A percentile compares a stretch with the other conserved stretches of the same genome.
phyloP scores from a whole-genome alignment of 176 grass and related monocot genomes.

The Tillandsia fasciculata region DNA sequence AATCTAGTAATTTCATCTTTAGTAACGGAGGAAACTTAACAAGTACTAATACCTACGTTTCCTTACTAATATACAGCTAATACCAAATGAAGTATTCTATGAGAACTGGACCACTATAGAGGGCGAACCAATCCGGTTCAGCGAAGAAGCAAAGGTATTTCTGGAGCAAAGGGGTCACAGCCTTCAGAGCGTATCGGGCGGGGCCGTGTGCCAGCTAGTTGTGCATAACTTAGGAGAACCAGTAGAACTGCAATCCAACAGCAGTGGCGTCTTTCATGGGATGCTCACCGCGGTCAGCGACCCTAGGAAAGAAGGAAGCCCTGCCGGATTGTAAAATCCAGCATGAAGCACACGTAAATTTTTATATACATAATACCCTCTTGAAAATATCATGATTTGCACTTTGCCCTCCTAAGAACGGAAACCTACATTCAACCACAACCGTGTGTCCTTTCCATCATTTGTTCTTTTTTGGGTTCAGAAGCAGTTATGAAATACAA shows the following conservation, averaged over 20 bases:
- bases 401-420: too few relatives aligned
- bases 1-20: conserved; percentile 2
- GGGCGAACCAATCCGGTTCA: conserved; percentile 50
- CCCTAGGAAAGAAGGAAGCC: conserved; percentile 67
- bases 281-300: conserved; percentile 84
- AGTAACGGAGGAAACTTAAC: neutral
- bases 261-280: conserved; percentile 28
- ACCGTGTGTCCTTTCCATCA: too few relatives aligned
- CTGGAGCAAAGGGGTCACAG: conserved; percentile 43
- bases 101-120: conserved; percentile 51
- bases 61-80: conserved; percentile 25
- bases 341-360: neutral
- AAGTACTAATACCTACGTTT: neutral
- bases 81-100: conserved; percentile 65
- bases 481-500: too few relatives aligned
- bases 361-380: too few relatives aligned
- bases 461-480: too few relatives aligned
- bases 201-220: conserved; percentile 66
- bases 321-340: conserved; percentile 45
- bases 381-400: too few relatives aligned
- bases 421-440: too few relatives aligned
- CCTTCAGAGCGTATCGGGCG: conserved; percentile 4
- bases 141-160: conserved; percentile 28
- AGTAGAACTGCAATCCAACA: neutral
- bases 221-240: conserved; percentile 46